Evolutionary conservation across 805 yeast genomes (phyloP), one percentile per base, ranked within the genome.

Genomic region (Vanderwaltozyma tropicalis): DNA sequence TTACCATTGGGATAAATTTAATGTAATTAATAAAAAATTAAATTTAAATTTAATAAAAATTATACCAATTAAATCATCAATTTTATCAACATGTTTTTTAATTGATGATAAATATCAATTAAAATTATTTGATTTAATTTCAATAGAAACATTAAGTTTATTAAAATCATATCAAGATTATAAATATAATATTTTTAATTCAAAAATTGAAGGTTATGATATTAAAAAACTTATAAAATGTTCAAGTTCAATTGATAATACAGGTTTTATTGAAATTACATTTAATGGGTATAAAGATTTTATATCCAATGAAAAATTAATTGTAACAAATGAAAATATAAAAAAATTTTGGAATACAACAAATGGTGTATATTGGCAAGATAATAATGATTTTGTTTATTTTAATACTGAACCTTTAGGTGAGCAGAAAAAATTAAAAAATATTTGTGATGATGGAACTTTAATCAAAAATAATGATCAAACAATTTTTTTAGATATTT

Each of bases 281-380:
- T 41, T 22, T 26, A 22, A 29, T 22, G 49, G 45, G 2, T 35
- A 39, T 30, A 24, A 38, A 10, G 17, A 41, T 20, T 14, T 39
- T 2, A 35, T 45, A 3, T 16, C 10, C 2, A 24, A 29, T 24
- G 21, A 21, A 11, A 10, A 33, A 8, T 10, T 16, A 17, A 11
- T 17, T 5, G 17, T 29, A 19, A 25, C 28, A 6, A 34, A 37
- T 3, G 28, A 28, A 11, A 12, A 13, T 14, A n/a, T 34, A 12
- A 32, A 33, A n/a, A 19, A 26, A 14, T 13, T 22, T 6, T 35
- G 38, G 38, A 12, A 12, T 26, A 39, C 47, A 10, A 28, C 37
- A 10, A 21, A 35, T 7, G 41, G 46, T 10, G 14, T 47, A 11
- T 46, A 41, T 40, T 45, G 49, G 51, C 30, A 28, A 24, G 39